A percentile compares a stretch with the other conserved stretches of the same genome.
Conservation (phyloP, 2,329 filamentous ascomycete species). For the Pyrenophora graminea region DNA sequence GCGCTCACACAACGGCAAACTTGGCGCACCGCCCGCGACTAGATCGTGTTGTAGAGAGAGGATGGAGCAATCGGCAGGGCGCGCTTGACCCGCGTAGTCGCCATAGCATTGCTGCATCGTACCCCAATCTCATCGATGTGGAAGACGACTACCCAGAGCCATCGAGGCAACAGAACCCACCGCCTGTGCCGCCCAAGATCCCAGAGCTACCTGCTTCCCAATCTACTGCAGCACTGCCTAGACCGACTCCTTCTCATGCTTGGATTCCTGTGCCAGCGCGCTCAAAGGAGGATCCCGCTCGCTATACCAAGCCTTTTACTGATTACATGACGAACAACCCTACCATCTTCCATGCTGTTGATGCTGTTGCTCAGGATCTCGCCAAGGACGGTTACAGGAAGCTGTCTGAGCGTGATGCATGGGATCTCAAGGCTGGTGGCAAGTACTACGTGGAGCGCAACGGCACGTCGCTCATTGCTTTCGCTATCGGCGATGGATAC, state of each 20-base stretch:
- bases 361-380: slow-evolving; percentile 75
- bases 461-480: slow-evolving; percentile 82
- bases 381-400: slow-evolving; percentile 73
- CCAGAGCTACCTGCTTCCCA: slow-evolving; percentile 26
- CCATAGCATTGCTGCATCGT: slow-evolving; percentile 39
- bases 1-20: slow-evolving; percentile 38
- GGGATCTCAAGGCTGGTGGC: slow-evolving; percentile 79
- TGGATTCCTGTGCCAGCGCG: slow-evolving; percentile 22
- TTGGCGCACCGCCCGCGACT: slow-evolving; percentile 27
- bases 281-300: slow-evolving; percentile 37
- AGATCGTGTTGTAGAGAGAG: slow-evolving; percentile 20
- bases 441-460: slow-evolving; percentile 91
- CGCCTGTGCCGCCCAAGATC: slow-evolving; percentile 46
- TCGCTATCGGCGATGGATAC: slow-evolving; percentile 79
- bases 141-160: slow-evolving; percentile 33
- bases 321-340: slow-evolving; percentile 88
- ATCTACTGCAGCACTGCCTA: slow-evolving; percentile 5
- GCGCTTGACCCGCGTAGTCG: slow-evolving; percentile 19
- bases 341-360: slow-evolving; percentile 89
- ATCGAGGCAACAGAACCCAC: slow-evolving; percentile 35
- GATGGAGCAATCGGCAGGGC: slow-evolving; percentile 14
- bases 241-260: slow-evolving; percentile 19
- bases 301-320: slow-evolving; percentile 81
- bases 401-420: slow-evolving; percentile 78
- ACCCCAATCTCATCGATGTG: slow-evolving; percentile 38